A percentile compares a stretch with the other conserved stretches of the same genome.
phyloP scores from a whole-genome alignment of 495 filamentous ascomycete species.

The Rusavskia elegans region DNA sequence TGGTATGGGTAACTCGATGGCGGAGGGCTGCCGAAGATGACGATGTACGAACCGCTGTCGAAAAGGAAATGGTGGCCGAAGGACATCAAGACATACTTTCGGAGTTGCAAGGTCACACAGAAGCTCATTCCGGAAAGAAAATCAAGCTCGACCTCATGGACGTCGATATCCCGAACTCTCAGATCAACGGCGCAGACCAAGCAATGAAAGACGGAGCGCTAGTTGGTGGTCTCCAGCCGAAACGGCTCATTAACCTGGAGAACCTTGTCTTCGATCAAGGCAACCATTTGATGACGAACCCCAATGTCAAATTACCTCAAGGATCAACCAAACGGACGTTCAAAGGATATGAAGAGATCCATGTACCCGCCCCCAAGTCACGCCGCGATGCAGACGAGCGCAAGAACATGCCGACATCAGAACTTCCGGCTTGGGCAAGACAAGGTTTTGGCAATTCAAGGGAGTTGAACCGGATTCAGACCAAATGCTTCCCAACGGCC shows the following conservation, averaged over 20 bases:
- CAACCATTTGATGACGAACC: conserved; percentile 96
- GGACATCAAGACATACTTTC: conserved; percentile 79
- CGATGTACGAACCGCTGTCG: conserved; percentile 59
- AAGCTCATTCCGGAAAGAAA: conserved; percentile 49
- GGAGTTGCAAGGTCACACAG: conserved; percentile 54
- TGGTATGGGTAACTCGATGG: conserved; percentile 90
- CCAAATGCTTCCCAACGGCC: conserved; percentile 75
- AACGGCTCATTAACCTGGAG: conserved; percentile 78
- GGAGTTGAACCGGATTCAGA: conserved; percentile 89
- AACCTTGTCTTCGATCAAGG: conserved; percentile 96
- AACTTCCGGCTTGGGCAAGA: conserved; percentile 84
- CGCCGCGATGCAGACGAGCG: conserved; percentile 65
- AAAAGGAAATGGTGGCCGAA: conserved; percentile 76
- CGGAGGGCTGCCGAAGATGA: conserved; percentile 67
- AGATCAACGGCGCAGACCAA: conserved; percentile 27
- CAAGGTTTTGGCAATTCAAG: conserved; percentile 65
- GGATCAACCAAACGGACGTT: conserved; percentile 88
- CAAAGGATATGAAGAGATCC: conserved; percentile 97
- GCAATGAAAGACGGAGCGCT: conserved; percentile 48
- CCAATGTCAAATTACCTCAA: conserved; percentile 85
- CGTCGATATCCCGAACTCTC: conserved; percentile 58
- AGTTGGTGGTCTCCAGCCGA: conserved; percentile 74
- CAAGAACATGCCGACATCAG: conserved; percentile 61
- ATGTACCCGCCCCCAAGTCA: conserved; percentile 80
- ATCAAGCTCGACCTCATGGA: conserved; percentile 83